A percentile compares a stretch with the other conserved stretches of the same genome.
Conservation (phyloP, 1,139 yeast species). For the Protomyces inundatus region DNA sequence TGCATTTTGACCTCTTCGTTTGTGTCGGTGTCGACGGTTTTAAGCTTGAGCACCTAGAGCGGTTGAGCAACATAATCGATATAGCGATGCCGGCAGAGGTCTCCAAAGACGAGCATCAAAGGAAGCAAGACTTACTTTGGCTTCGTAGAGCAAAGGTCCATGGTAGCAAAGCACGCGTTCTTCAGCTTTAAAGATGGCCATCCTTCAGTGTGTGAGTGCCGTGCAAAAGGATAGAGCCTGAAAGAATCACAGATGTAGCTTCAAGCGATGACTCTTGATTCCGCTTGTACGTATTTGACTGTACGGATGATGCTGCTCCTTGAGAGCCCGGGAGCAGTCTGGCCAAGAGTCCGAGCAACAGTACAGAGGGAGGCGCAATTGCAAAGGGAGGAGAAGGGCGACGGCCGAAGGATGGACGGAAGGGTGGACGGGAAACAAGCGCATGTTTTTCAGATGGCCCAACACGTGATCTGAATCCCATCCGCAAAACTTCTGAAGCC, state of each 20-base stretch:
- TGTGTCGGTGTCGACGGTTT: slow-evolving; percentile 22
- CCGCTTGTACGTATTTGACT: too few relatives aligned
- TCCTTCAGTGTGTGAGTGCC: not conserved
- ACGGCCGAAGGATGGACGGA: not conserved
- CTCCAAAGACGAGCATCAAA: not conserved
- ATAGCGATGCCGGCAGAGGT: not conserved
- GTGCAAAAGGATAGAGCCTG: not conserved
- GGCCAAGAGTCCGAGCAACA: not conserved
- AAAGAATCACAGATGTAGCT: not conserved
- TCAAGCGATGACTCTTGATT: too few relatives aligned
- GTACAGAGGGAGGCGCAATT: not conserved
- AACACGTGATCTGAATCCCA: not conserved
- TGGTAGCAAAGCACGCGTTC: slow-evolving; percentile 60
- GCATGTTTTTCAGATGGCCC: not conserved
- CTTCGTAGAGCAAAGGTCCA: slow-evolving; percentile 87
- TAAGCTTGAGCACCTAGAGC: slow-evolving; percentile 14
- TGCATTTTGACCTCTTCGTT: slow-evolving; percentile 26
- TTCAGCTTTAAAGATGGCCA: slow-evolving; percentile 22
- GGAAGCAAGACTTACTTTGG: slow-evolving; percentile 61
- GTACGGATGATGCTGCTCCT: too few relatives aligned
- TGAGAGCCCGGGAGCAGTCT: too few relatives aligned
- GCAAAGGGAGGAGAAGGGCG: not conserved
- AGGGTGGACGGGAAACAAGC: not conserved
- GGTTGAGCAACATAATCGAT: slow-evolving; percentile 7
- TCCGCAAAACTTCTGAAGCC: too few relatives aligned